Conservation (phyloP, 257 asterid species). For the Linaria vulgaris region DNA sequence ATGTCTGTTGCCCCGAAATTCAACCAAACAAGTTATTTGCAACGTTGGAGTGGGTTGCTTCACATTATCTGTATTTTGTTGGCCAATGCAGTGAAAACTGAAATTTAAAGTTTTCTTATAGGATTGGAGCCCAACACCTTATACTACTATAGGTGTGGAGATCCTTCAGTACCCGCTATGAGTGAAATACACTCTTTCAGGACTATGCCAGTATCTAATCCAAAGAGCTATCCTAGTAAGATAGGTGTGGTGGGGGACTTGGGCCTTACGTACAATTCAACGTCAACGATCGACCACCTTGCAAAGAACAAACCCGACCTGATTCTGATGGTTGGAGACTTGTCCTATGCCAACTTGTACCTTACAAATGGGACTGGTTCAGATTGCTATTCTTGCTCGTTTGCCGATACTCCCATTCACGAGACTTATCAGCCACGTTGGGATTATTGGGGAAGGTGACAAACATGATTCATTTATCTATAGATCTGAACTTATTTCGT, state of each 20-base stretch:
- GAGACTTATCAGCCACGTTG: conserved; percentile 99
- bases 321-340: conserved; percentile 78
- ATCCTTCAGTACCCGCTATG: conserved; percentile 71
- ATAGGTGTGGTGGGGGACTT: conserved; percentile 87
- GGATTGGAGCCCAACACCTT: conserved; percentile 59
- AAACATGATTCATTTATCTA: not conserved
- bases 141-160: conserved; percentile 86
- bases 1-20: not conserved
- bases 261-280: conserved; percentile 92
- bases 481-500: conserved; percentile 3
- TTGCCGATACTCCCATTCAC: conserved; percentile 75
- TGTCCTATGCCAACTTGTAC: conserved; percentile 78
- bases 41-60: not conserved
- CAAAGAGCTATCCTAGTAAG: conserved; percentile 57
- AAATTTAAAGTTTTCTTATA: conserved; percentile 29
- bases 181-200: conserved; percentile 60
- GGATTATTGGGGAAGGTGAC: conserved; percentile 99
- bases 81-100: not conserved
- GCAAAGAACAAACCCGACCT: conserved; percentile 69
- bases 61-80: not conserved
- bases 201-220: conserved; percentile 76
- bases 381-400: conserved; percentile 90
- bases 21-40: not conserved
- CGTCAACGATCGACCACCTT: conserved; percentile 77
- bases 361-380: conserved; percentile 88